Evolutionary conservation across 345 rosid species (phyloP), one percentile per base, ranked within the genome.

Genomic region (Hibiscus tridactylites): DNA sequence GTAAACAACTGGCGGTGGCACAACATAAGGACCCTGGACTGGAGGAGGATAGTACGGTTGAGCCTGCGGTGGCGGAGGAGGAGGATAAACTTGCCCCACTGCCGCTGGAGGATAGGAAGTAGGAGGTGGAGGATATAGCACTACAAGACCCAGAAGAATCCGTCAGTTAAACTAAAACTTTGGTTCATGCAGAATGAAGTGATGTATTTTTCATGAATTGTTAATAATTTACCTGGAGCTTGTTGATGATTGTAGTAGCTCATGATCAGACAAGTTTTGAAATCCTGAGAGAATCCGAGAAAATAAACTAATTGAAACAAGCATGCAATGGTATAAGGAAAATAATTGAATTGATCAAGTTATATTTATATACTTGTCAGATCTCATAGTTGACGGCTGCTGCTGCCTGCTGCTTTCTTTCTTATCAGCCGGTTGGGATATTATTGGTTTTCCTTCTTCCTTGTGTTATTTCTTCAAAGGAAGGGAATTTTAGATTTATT

Each of bases 1-100:
- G 74, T 76, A 64, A 70, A 65, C 65, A 9, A 71, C 37, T 2
- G 71, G 78, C 9, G 78, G 78, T 33, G 78, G 78, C 29, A 74
- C 74, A 44, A 76, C 78, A 57, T 12, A 76, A 35, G 69, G 78
- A 62, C 70, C 78, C n/a, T 62, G 70, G 52, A 61, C 50, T 3
- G 59, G 68, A 11, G 58, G 31, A 11, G 46, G 57, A 37, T n/a
- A 52, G 56, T 52, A 39, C 11, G 68, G 44, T 64, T 64, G 52
- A 64, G 68, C 49, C 50, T 24, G 2, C 11, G 42, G 65, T 4
- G 35, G 33, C 10, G 15, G 63, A 24, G 39, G 37, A 61, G 68
- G 81, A 37, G 47, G 67, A 60, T n/a, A 63, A 7, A 37, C 49
- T n/a, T 63, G 24, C 6, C 49, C 67, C 37, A 46, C 13, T 15